phyloP scores from a whole-genome alignment of 176 grass and related monocot genomes.

The Puya raimondii region DNA sequence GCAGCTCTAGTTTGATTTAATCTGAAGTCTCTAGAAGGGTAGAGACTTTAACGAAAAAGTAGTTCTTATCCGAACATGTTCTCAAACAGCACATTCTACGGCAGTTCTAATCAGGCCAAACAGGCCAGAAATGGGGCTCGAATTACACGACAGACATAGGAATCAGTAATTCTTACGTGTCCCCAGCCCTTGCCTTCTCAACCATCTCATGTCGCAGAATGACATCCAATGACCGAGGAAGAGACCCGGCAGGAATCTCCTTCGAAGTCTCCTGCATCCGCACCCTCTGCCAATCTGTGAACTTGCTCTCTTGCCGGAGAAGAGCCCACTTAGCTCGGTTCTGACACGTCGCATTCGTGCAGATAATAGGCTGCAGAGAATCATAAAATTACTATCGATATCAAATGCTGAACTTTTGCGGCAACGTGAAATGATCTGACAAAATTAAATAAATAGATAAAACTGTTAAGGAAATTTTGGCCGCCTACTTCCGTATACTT shows the following conservation, averaged over 20 bases:
- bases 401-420: too few species aligned
- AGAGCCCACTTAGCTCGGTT: slow-evolving; percentile 83
- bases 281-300: slow-evolving; percentile 92
- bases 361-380: slow-evolving; percentile 70
- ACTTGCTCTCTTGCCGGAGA: slow-evolving; percentile 93
- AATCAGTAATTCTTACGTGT: slow-evolving; percentile 49
- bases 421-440: neutral
- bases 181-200: slow-evolving; percentile 93
- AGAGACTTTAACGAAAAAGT: too few species aligned
- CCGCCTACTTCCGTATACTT: slow-evolving; percentile 82
- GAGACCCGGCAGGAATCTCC: slow-evolving; percentile 92
- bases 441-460: neutral
- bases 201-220: slow-evolving; percentile 94
- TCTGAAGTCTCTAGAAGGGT: too few species aligned
- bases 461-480: slow-evolving; percentile 3
- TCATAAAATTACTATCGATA: slow-evolving; percentile 4
- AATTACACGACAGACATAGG: neutral
- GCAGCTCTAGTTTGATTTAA: too few species aligned
- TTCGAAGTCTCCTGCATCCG: slow-evolving; percentile 95
- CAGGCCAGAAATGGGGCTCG: too few species aligned
- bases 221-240: slow-evolving; percentile 85
- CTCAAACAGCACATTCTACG: too few species aligned
- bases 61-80: too few species aligned
- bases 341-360: slow-evolving; percentile 79
- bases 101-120: too few species aligned